Evolutionary conservation across 371 early-diverging fungal species (phyloP), one percentile per base, ranked within the genome.

Genomic region (Mortierella sp.): DNA sequence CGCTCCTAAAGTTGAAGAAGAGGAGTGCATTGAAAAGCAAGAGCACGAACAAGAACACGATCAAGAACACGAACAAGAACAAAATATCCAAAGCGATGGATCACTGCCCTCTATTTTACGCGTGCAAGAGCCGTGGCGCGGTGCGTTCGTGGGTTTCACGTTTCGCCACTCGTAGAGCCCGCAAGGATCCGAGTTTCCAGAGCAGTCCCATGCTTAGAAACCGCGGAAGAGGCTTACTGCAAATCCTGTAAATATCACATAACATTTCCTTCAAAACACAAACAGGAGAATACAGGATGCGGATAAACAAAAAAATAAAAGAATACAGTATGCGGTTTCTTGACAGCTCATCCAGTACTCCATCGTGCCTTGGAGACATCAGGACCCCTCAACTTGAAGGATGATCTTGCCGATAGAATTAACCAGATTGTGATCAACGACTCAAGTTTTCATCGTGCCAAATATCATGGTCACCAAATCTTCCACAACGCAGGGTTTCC

Each of bases 61-160:
- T n/a, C n/a, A n/a, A n/a, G n/a, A n/a, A n/a, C n/a, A n/a, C n/a
- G n/a, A n/a, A n/a, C n/a, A n/a, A n/a, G n/a, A n/a, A n/a, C n/a
- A n/a, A n/a, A n/a, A n/a, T n/a, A n/a, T n/a, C n/a, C 23, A 4
- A 12, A 46, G 55, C 19, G 37, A 27, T 37, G 54, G 46, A n/a
- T 41, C 69, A n/a, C 31, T 75, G 52, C 69, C 69, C 1, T 50
- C 49, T 28, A 26, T 67, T 28, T 19, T 69, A 32, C 47, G 57
- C n/a, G 52, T 47, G 12, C 69, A 56, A 30, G 69, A 69, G 9
- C 76, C 76, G 9, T 75, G 76, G 76, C 48, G 49, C 34, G 65
- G 76, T 3, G 64, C 69, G 6, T 75, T 69, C 60, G 64, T 75
- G 8, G 76, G 76, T 7, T 75, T 75, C 30, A 75, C 64, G 3